Base-by-base conservation (phyloP, 2,329 filamentous ascomycete genomes). In the Penicillium sp. region DNA sequence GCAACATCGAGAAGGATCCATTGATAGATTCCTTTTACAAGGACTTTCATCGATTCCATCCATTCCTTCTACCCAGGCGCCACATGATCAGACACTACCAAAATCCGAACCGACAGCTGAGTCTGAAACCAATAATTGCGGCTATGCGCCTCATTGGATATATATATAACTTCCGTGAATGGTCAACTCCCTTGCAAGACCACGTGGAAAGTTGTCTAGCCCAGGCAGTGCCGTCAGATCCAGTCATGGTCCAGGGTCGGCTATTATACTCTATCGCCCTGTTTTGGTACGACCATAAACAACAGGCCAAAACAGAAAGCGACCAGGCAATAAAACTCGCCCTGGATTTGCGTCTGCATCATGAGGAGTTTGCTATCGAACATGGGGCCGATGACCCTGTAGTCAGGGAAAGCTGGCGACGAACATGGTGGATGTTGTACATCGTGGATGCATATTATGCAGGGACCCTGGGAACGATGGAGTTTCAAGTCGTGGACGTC, bases 381-480 rank as follows among this genome's bases (percentile, higher is more conserved):
- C 77, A 90, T 59, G 87, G 87, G 11, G 77, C 79, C 28, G 82
- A 83, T 3, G 65, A 70, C 44, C 47, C 51, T 0, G 59, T 70
- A 1, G 26, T 66, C 19, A 53, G 55, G 34, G 71, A 73, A 59
- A 62, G 61, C 68, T 91, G 89, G 71, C 66, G 71, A 44, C 61
- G 71, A 14, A 73, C 71, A 7, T 74, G 71, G 70, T 73, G 71
- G 71, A 63, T 62, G 58, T 33, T 73, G 21, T 92, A 87, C 67
- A 82, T 89, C 13, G 82, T 89, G 9, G 91, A 94, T 66, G 89
- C 87, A 48, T 88, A 92, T 80, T 83, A 92, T 59, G 87, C 90
- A 2, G 90, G 89, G 4, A 87, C 61, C 26, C 51, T 64, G n/a
- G 64, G 63, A 7, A 67, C 66, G 2, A 65, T 59, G 63, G 64